Conservation (phyloP, 192 early-diverging fungal genomes). For the Phycomyces nitens region DNA sequence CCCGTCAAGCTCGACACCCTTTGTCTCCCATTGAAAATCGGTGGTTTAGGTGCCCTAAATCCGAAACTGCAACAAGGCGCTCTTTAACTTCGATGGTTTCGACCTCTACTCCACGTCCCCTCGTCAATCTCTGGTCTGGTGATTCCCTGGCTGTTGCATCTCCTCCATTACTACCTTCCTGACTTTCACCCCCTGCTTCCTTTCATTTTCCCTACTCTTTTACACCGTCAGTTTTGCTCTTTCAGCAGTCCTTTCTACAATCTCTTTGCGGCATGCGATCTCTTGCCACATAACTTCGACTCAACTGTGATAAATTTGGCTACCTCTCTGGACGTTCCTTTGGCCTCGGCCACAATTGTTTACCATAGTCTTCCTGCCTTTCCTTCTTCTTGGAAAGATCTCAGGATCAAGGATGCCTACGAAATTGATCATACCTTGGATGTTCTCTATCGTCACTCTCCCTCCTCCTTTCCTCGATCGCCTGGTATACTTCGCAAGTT, state of each 20-base stretch:
- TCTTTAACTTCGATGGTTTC: background rate
- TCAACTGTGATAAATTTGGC: background rate
- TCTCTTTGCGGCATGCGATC: background rate
- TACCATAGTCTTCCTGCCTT: no score
- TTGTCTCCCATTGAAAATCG: background rate
- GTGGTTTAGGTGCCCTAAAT: background rate
- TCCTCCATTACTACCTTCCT: background rate
- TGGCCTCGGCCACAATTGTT: background rate
- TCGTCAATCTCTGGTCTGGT: background rate
- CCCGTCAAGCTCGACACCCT: background rate
- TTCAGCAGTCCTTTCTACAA: background rate
- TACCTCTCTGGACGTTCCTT: background rate
- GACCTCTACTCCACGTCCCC: background rate
- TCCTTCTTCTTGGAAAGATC: no score
- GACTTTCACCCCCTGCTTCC: background rate
- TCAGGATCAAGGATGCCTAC: no score
- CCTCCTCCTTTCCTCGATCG: background rate
- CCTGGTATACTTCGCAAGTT: background rate
- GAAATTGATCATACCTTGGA: no score
- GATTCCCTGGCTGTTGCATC: background rate
- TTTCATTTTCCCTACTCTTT: background rate
- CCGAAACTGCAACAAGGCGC: background rate
- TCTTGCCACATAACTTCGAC: background rate
- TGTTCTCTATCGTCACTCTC: no score
- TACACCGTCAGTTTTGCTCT: background rate